Conservation (phyloP, 2,329 filamentous ascomycete genomes). For the Thielaviopsis populi region DNA sequence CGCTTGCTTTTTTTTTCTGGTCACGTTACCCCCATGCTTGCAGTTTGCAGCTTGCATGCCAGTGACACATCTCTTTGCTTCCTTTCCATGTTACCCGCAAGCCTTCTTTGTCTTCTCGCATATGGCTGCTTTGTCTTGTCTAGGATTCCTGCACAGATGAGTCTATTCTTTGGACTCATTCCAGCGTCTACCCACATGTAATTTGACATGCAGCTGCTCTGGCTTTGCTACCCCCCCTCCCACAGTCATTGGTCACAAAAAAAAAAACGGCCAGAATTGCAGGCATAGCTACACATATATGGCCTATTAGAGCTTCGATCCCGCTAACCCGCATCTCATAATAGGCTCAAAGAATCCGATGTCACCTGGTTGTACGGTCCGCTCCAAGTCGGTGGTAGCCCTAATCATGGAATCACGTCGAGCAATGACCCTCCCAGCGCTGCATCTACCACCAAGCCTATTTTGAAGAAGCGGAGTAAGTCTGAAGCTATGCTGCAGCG, state of each 20-base stretch:
- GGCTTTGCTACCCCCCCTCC: background rate
- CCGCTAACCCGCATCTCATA: background rate
- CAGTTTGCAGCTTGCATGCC: background rate
- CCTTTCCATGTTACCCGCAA: background rate
- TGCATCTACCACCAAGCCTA: conserved; percentile 71
- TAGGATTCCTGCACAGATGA: background rate
- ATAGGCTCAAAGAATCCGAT: conserved; percentile 89
- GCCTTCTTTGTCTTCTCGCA: background rate
- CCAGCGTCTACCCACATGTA: background rate
- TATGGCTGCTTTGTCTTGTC: background rate
- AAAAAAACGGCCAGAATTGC: background rate
- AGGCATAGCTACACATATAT: background rate
- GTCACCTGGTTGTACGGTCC: conserved; percentile 97
- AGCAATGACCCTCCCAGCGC: conserved; percentile 38
- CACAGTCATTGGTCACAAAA: background rate
- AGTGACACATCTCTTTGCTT: background rate
- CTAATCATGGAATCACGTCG: conserved; percentile 31
- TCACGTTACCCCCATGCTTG: background rate
- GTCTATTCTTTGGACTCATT: background rate
- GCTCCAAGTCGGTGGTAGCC: conserved; percentile 55
- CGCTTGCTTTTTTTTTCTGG: background rate
- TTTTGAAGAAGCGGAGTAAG: conserved; percentile 91
- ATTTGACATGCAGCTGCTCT: background rate
- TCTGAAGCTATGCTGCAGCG: conserved; percentile 88
- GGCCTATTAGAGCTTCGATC: background rate